Conservation (phyloP, 2,329 filamentous ascomycete genomes). For the Fusarium tjaetaba region DNA sequence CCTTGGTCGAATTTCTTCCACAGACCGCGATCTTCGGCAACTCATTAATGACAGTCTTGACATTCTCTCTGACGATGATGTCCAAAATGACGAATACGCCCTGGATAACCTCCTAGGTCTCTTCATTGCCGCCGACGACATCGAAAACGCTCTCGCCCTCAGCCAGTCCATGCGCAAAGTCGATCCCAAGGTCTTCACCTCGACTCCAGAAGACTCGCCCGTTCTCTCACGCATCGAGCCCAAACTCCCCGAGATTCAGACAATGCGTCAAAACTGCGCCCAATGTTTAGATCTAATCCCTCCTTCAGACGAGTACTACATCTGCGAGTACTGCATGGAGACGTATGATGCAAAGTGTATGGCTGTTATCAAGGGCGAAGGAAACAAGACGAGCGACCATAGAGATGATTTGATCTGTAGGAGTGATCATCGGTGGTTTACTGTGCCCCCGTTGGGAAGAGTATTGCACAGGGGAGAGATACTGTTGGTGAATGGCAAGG, state of each 20-base stretch:
- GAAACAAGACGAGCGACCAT: conserved; percentile 46
- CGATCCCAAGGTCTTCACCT: conserved; percentile 43
- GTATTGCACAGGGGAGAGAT: conserved; percentile 53
- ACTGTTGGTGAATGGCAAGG: conserved; percentile 45
- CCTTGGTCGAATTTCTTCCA: conserved; percentile 40
- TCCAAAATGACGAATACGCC: conserved; percentile 54
- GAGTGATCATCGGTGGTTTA: conserved; percentile 53
- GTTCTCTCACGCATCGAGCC: conserved; percentile 46
- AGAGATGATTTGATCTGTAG: conserved; percentile 47
- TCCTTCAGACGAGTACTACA: conserved; percentile 45
- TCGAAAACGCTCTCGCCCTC: conserved; percentile 49
- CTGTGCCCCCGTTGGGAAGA: conserved; percentile 49
- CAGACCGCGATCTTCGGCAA: conserved; percentile 44
- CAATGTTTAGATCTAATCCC: conserved; percentile 52
- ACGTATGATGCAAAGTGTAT: conserved; percentile 51
- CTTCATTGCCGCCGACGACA: conserved; percentile 52
- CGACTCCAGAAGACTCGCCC: conserved; percentile 45
- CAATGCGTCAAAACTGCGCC: conserved; percentile 49
- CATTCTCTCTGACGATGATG: conserved; percentile 53
- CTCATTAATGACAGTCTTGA: conserved; percentile 52
- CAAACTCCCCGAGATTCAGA: conserved; percentile 51
- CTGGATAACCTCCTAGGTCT: conserved; percentile 54
- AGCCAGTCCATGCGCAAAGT: conserved; percentile 53
- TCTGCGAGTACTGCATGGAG: conserved; percentile 54
- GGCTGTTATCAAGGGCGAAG: conserved; percentile 44